Evolutionary conservation across 345 rosid genomes (phyloP).

Genomic region (Eucalyptus marginata): DNA sequence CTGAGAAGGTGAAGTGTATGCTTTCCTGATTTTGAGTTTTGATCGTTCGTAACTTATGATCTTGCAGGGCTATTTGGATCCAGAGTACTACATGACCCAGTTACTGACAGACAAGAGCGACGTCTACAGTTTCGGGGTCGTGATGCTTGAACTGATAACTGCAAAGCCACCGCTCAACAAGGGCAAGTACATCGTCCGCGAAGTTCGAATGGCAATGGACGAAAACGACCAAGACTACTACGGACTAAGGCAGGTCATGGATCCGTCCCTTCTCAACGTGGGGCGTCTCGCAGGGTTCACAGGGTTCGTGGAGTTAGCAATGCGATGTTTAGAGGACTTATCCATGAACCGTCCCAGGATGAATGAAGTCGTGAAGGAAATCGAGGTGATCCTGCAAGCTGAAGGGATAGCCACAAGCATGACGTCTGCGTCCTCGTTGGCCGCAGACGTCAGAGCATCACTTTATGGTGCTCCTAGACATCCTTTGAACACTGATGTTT

Average conservation of each 20-base stretch:
- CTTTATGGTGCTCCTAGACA: background rate
- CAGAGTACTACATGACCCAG: conserved; percentile 15
- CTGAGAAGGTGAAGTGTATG: background rate
- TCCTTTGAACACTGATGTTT: background rate
- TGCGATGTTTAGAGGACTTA: conserved; percentile 12
- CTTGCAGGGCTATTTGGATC: conserved; percentile 15
- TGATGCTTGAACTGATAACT: conserved; percentile 15
- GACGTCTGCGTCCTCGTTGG: background rate
- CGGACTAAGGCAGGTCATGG: background rate
- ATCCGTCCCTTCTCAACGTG: background rate
- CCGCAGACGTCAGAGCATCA: background rate
- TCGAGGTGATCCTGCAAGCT: conserved; percentile 15
- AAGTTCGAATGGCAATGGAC: background rate
- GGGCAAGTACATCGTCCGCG: conserved; percentile 7
- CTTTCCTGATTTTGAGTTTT: background rate
- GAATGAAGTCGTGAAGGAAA: conserved; percentile 14
- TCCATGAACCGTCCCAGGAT: conserved; percentile 13
- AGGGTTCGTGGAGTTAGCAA: conserved; percentile 12
- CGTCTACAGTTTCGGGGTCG: conserved; percentile 17
- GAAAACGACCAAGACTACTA: background rate
- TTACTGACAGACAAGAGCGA: conserved; percentile 14
- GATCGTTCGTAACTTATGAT: background rate
- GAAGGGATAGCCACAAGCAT: background rate
- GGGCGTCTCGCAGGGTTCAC: conserved; percentile 5
- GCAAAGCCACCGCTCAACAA: conserved; percentile 8